Evolutionary conservation across 208 protist genomes (phyloP).

Genomic region (Crithidia mellificae): DNA sequence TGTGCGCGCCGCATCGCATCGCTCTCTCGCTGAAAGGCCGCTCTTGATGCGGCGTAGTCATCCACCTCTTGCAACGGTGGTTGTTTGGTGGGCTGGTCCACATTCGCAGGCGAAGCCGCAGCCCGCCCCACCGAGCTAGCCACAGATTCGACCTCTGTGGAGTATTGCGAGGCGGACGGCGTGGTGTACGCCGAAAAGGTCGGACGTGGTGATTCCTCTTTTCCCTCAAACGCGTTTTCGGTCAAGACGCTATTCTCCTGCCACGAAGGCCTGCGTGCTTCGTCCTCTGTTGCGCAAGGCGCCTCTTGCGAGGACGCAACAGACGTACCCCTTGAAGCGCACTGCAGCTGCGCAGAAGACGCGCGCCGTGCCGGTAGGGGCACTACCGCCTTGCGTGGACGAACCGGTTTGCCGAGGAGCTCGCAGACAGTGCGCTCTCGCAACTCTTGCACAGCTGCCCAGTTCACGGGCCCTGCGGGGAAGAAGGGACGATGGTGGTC

Average conservation of each 20-base stretch:
- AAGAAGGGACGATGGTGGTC: constrained; percentile 4
- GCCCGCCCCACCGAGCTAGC: not conserved
- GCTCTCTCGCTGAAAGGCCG: constrained; percentile 6
- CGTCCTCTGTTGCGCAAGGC: too few relatives aligned
- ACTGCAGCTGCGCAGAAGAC: too few relatives aligned
- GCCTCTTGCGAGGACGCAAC: too few relatives aligned
- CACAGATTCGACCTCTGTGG: not conserved
- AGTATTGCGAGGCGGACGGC: too few relatives aligned
- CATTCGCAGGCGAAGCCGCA: not conserved
- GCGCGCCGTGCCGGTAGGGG: too few relatives aligned
- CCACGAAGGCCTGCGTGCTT: too few relatives aligned
- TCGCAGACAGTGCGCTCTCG: constrained; percentile 3
- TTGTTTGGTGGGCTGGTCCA: not conserved
- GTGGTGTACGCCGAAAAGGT: too few relatives aligned
- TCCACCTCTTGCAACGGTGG: not conserved
- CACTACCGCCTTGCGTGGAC: too few relatives aligned
- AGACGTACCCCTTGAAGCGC: too few relatives aligned
- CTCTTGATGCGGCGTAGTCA: constrained; percentile 8
- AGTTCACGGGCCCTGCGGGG: constrained; percentile 1
- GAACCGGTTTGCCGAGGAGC: not conserved
- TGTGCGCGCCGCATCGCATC: constrained; percentile 3
- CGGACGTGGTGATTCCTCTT: too few relatives aligned
- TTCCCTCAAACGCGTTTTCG: too few relatives aligned
- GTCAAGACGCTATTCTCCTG: too few relatives aligned
- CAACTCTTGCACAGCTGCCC: constrained; percentile 1